Percentiles rank a stretch among this genome's conserved stretches.
These are phyloP conservation scores for Aspergillus wentii DNA, from an alignment of 495 filamentous ascomycete genomes.

Conservation along the genomic window DNA sequence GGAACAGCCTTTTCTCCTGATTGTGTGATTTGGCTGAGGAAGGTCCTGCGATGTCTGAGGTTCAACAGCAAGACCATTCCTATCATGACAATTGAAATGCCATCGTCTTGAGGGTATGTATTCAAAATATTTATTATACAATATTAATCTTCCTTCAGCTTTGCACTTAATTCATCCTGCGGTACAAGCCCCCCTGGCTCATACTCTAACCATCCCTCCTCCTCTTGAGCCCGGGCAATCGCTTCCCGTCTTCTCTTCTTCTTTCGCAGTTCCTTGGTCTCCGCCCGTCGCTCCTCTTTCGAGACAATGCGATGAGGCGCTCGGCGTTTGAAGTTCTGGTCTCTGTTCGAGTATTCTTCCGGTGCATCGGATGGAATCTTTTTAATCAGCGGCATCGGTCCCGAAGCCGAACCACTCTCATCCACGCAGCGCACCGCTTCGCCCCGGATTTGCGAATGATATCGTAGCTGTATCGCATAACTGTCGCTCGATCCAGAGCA, in stretches of 20 bases:
- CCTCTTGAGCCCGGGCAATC: constrained; percentile 11
- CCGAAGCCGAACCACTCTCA: constrained; percentile 1
- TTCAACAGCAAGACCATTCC: no score
- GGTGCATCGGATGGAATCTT: constrained; percentile 3
- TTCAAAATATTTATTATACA: no score
- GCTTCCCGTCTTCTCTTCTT: constrained; percentile 14
- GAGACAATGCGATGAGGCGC: no score
- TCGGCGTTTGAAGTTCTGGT: no score
- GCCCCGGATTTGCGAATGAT: constrained; percentile 21
- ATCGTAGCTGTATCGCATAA: constrained; percentile 24
- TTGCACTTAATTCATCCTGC: no score
- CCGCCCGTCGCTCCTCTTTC: constrained; percentile 9
- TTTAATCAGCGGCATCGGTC: not conserved
- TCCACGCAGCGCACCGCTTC: constrained; percentile 8
- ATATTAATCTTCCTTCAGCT: no score
- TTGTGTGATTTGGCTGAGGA: no score
- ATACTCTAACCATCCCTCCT: constrained; percentile 22
- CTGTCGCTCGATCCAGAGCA: constrained; percentile 22
- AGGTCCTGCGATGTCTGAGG: no score
- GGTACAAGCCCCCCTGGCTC: constrained; percentile 13
- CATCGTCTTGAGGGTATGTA: no score
- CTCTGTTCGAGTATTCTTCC: not conserved
- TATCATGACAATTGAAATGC: no score
- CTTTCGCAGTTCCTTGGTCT: constrained; percentile 17
- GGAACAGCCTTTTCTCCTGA: no score